Evolutionary conservation across 805 yeast species (phyloP), one percentile per base, ranked within the genome.

Genomic region (Ogataea parapolymorpha): DNA sequence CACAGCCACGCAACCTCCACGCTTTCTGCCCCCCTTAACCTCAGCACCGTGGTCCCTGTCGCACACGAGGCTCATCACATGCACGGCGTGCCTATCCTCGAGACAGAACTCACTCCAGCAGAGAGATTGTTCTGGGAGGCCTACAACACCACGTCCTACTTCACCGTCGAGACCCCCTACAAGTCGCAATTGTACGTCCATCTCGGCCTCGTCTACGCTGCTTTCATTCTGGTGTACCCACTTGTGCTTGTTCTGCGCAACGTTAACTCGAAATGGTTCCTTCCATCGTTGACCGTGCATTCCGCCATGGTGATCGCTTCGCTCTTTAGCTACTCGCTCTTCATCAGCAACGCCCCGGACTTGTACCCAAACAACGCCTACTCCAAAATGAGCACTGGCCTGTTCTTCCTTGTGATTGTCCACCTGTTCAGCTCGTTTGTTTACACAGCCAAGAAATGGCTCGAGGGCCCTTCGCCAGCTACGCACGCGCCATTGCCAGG

Each of bases 281-380:
- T 85, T 26, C 80, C 82, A 0, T 56, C 68, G 3, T 71, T 84
- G 45, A 62, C 79, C 1, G 50, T 74, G 5, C 82, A 85, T 58
- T 58, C 75, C 5, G 56, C 58, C 0, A 49, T 73, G 5, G 61
- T 75, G 5, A 31, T 78, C 3, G 54, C 74, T 0, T 78, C 93
- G 1, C 61, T 84, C 40, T 46, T 79, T 12, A 62, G 74, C 14
- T 75, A 80, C 52, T 71, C 76, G 37, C 63, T 81, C 8, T 87
- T 81, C 55, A 73, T 77, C 29, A 59, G 67, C 4, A 67, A 82
- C 13, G 81, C 80, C 17, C 83, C 85, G 0, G 70, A 74, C 41
- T 66, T 87, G 53, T 91, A 87, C 59, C 95, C 95, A 1, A 70
- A 74, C 29, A 86, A 86, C 57, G 82, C 84, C 1, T 89, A 89